Evolutionary conservation across 108 stramenopile species (phyloP).

Genomic region (Thalassiosira profunda): DNA sequence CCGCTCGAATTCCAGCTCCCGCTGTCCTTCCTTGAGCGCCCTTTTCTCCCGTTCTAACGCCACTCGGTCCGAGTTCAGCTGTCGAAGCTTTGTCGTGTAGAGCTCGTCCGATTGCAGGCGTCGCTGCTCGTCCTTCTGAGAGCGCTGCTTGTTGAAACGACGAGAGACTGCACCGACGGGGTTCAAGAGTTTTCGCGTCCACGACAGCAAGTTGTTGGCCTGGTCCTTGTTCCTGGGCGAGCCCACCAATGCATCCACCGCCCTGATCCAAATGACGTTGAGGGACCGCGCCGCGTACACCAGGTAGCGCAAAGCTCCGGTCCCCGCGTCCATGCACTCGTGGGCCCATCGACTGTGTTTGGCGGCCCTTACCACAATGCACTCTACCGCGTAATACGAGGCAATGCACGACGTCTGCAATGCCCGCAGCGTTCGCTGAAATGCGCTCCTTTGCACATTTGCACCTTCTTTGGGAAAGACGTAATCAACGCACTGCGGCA

Average conservation of each 20-base stretch:
- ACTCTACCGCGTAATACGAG: constrained; percentile 14
- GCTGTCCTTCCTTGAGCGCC: constrained; percentile 8
- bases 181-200: constrained; percentile 13
- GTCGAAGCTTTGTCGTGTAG: constrained; percentile 31
- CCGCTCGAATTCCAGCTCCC: constrained; percentile 27
- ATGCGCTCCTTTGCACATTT: background rate
- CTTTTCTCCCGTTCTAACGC: constrained; percentile 18
- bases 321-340: constrained; percentile 28
- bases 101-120: constrained; percentile 8
- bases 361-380: constrained; percentile 19
- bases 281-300: constrained; percentile 30
- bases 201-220: background rate
- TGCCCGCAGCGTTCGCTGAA: constrained; percentile 17
- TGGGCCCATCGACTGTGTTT: constrained; percentile 24
- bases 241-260: background rate
- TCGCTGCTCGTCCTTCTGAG: constrained; percentile 17
- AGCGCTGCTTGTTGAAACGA: constrained; percentile 4
- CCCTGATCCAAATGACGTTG: constrained; percentile 22
- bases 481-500: constrained; percentile 19
- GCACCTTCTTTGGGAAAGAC: constrained; percentile 5
- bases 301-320: constrained; percentile 31
- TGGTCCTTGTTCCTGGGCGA: background rate
- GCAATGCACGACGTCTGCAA: constrained; percentile 9
- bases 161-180: background rate
- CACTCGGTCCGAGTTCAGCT: constrained; percentile 33